Conservation (phyloP, 495 filamentous ascomycete genomes). For the Cairneyella variabilis region DNA sequence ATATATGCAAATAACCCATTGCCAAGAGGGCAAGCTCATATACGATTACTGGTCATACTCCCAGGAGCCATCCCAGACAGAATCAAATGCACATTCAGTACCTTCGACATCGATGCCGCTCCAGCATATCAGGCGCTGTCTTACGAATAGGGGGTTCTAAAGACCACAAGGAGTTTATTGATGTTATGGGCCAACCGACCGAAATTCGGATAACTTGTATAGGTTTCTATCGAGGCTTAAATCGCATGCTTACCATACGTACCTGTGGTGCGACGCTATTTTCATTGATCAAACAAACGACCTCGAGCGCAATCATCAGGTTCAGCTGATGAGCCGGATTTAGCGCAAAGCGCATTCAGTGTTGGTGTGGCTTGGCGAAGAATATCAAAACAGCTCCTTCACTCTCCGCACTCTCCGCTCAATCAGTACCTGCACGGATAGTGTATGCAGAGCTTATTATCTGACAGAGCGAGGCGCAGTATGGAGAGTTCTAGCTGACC, state of each 20-base stretch:
- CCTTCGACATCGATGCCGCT: neutral
- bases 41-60: neutral
- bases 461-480: neutral
- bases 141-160: neutral
- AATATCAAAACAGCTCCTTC: neutral
- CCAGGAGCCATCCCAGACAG: neutral
- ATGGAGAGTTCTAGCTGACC: neutral
- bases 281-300: neutral
- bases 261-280: neutral
- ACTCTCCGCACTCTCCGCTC: neutral
- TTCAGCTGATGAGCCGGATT: neutral
- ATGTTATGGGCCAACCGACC: neutral
- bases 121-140: neutral
- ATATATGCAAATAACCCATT: neutral
- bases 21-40: neutral
- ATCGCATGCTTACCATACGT: neutral
- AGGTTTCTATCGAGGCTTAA: neutral
- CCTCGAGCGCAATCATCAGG: neutral
- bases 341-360: neutral
- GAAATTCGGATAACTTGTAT: neutral
- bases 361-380: neutral
- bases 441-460: neutral
- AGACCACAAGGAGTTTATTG: neutral
- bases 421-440: neutral
- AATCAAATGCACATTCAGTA: neutral